These are phyloP conservation scores for Hortiboletus campestris DNA, from an alignment of 768 basidiomycete genomes.

Conservation along the genomic window DNA sequence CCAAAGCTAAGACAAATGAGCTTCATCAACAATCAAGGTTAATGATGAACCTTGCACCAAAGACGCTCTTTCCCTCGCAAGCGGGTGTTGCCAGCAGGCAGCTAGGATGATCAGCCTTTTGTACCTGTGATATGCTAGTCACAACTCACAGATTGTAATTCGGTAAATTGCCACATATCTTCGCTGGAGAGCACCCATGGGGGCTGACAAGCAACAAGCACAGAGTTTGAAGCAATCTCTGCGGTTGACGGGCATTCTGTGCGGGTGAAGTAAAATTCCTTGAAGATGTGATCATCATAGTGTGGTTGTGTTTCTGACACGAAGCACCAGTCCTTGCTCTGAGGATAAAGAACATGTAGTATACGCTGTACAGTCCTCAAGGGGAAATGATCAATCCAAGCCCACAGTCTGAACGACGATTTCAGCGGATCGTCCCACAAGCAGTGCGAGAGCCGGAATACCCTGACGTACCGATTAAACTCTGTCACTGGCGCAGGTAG, in stretches of 20 bases:
- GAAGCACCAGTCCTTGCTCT: conserved; percentile 44
- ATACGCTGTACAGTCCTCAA: conserved; percentile 35
- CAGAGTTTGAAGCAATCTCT: conserved; percentile 32
- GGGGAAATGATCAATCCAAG: conserved; percentile 35
- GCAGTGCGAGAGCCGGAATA: not conserved
- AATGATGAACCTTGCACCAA: conserved; percentile 54
- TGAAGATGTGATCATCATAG: conserved; percentile 41
- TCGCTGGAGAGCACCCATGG: conserved; percentile 56
- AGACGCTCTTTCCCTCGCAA: conserved; percentile 50
- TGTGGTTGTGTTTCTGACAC: conserved; percentile 33
- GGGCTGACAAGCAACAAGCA: conserved; percentile 58
- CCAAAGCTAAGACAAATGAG: conserved; percentile 38
- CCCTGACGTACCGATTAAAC: conserved; percentile 26
- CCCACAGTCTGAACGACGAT: conserved; percentile 21
- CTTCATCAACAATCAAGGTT: not conserved
- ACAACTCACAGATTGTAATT: conserved; percentile 32
- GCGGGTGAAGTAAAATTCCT: conserved; percentile 45
- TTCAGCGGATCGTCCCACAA: not conserved
- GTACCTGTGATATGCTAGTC: not conserved
- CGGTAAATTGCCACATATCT: conserved; percentile 53
- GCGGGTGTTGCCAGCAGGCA: conserved; percentile 37
- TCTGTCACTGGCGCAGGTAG: conserved; percentile 33
- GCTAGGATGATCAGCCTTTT: conserved; percentile 15
- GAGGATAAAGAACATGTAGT: conserved; percentile 45
- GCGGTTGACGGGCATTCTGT: conserved; percentile 19